Evolutionary conservation across 1,284 basidiomycete species (phyloP).

Genomic region (Cystobasidium sp.): DNA sequence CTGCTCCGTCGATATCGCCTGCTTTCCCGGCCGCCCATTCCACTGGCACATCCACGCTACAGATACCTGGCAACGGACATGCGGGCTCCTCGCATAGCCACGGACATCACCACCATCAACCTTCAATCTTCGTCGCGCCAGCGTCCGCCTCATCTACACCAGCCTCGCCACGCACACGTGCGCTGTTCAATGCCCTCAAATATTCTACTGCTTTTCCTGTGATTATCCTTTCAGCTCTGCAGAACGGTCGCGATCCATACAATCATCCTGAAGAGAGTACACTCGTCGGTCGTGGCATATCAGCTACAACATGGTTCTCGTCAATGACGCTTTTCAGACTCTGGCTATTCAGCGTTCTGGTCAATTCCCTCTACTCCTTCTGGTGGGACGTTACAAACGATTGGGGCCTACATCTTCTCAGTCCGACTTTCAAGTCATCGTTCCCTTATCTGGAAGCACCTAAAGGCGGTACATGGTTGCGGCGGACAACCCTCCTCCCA

Average conservation of each 20-base stretch:
- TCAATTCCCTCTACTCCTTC: conserved; percentile 94
- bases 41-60: conserved; percentile 10
- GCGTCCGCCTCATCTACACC: conserved; percentile 56
- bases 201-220: conserved; percentile 98
- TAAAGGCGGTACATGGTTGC: conserved; percentile 63
- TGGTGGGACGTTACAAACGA: conserved; percentile 99
- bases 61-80: conserved; percentile 11
- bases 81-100: conserved; percentile 4
- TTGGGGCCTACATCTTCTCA: conserved; percentile 87
- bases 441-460: conserved; percentile 21
- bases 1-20: conserved; percentile 50
- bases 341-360: conserved; percentile 76
- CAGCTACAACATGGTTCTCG: conserved; percentile 19
- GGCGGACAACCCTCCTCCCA: conserved; percentile 72
- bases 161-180: conserved; percentile 68
- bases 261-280: conserved; percentile 43
- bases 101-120: conserved; percentile 19
- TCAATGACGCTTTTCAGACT: conserved; percentile 39
- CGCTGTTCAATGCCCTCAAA: conserved; percentile 92
- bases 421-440: conserved; percentile 50
- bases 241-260: conserved; percentile 58
- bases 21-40: conserved; percentile 18
- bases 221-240: conserved; percentile 87
- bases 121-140: conserved; percentile 38
- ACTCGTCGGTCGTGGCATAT: conserved; percentile 1